phyloP scores from a whole-genome alignment of 129 eudicot genomes.

The Helianthus tuberosus region DNA sequence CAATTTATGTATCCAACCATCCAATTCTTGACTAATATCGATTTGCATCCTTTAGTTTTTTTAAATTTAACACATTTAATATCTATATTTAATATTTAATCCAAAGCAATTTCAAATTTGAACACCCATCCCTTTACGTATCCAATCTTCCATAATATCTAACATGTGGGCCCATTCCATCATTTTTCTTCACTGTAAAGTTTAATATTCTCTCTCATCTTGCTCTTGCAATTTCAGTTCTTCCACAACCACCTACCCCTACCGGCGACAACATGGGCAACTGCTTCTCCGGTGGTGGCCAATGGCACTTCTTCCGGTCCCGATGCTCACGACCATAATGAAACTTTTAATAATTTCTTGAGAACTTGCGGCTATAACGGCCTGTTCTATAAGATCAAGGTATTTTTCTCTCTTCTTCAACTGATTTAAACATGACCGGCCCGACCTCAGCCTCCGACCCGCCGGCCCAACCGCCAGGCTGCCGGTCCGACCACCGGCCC shows the following conservation, averaged over 20 bases:
- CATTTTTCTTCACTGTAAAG: conserved; percentile 25
- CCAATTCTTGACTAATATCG: too few relatives aligned
- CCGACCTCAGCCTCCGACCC: too few relatives aligned
- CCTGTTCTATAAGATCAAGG: conserved; percentile 93
- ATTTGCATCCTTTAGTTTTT: too few relatives aligned
- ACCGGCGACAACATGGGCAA: conserved; percentile 54
- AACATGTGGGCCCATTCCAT: conserved; percentile 25
- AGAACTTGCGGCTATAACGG: conserved; percentile 63
- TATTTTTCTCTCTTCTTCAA: conserved; percentile 15
- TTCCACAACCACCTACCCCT: background rate
- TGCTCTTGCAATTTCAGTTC: conserved; percentile 14
- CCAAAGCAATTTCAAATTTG: too few relatives aligned
- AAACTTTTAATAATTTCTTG: conserved; percentile 71
- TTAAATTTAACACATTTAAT: too few relatives aligned
- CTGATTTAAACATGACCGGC: too few relatives aligned
- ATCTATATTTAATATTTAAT: too few relatives aligned
- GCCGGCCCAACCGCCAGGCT: too few relatives aligned
- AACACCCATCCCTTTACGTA: background rate
- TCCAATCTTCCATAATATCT: too few relatives aligned
- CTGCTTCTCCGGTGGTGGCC: conserved; percentile 79
- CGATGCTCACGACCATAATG: conserved; percentile 48
- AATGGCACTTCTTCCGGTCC: conserved; percentile 53
- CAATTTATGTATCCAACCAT: too few relatives aligned
- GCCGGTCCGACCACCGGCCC: too few relatives aligned
- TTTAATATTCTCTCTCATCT: background rate